phyloP scores from a whole-genome alignment of 2,329 filamentous ascomycete species.

The Phyllosticta citriasiana region DNA sequence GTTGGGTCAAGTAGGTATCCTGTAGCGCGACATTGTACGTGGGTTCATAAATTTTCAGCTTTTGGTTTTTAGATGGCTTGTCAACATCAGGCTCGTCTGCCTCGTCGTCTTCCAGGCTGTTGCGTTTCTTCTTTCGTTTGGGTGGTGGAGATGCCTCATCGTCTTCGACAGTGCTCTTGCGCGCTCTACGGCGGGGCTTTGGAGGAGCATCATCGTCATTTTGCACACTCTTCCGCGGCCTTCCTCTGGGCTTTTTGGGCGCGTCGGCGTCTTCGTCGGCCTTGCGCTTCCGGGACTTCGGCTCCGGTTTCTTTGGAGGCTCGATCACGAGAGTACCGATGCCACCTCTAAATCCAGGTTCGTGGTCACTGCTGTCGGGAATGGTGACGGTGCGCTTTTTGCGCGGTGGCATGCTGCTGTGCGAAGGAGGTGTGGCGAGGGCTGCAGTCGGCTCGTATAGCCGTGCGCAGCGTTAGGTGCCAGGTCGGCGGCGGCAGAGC shows the following conservation, averaged over 20 bases:
- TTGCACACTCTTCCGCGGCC: conserved; percentile 2
- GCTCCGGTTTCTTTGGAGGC: not conserved
- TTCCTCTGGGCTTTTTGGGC: conserved; percentile 5
- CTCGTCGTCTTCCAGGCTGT: not conserved
- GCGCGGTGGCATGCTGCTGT: conserved; percentile 6
- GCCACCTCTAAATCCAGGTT: not conserved
- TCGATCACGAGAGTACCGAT: not conserved
- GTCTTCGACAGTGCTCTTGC: not conserved
- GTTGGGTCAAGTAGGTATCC: conserved; percentile 35
- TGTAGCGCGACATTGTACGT: conserved; percentile 29
- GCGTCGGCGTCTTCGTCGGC: not conserved
- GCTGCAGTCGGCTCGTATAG: not conserved
- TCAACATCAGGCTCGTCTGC: not conserved
- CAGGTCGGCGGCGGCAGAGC: not conserved
- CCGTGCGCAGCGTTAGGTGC: not conserved
- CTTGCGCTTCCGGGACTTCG: not conserved
- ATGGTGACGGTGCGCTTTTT: conserved; percentile 7
- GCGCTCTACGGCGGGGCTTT: not conserved
- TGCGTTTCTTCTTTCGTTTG: conserved; percentile 4
- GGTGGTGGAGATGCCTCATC: not conserved
- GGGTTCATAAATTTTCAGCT: conserved; percentile 35
- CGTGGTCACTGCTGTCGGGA: conserved; percentile 4
- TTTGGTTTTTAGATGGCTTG: conserved; percentile 23
- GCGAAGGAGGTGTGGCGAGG: not conserved
- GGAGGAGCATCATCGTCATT: not conserved